These are phyloP conservation scores for Dryadomyces quercus-mongolicae DNA, from an alignment of 2,329 filamentous ascomycete genomes.

Conservation along the genomic window DNA sequence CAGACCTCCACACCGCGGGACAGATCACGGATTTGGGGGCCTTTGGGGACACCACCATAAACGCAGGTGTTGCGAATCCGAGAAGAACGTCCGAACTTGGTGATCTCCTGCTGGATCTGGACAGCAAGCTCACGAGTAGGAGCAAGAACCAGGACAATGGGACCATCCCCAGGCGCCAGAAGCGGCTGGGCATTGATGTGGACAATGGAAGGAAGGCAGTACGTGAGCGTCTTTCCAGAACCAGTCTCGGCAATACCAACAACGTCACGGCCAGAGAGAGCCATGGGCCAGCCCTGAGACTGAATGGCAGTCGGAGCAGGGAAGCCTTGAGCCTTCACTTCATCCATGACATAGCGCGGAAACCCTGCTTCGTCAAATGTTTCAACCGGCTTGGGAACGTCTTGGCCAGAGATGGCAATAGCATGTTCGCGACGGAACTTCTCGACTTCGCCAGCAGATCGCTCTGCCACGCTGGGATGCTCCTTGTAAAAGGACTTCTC, in stretches of 20 bases:
- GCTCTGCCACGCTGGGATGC: conserved; percentile 62
- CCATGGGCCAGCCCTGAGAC: conserved; percentile 98
- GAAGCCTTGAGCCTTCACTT: conserved; percentile 98
- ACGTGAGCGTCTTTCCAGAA: conserved; percentile 97
- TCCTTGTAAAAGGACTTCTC: conserved; percentile 99
- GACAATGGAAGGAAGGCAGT: conserved; percentile 94
- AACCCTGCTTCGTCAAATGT: conserved; percentile 97
- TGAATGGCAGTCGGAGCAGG: conserved; percentile 89
- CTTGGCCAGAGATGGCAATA: conserved; percentile 67
- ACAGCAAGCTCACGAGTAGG: conserved; percentile 96
- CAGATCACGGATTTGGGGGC: conserved; percentile 90
- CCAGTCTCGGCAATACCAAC: conserved; percentile 99
- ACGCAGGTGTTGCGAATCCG: conserved; percentile 98
- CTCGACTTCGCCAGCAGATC: conserved; percentile 69
- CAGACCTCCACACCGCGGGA: conserved; percentile 93
- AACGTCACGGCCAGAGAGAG: conserved; percentile 91
- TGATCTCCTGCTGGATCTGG: conserved; percentile 97
- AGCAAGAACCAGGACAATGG: conserved; percentile 90
- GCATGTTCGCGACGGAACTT: conserved; percentile 77
- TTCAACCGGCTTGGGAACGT: conserved; percentile 88
- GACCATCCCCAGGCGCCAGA: conserved; percentile 85
- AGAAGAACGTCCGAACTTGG: conserved; percentile 96
- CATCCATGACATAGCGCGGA: conserved; percentile 92
- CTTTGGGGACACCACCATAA: conserved; percentile 97
- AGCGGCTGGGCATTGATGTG: conserved; percentile 99